These are phyloP conservation scores for Pichia manshurica DNA, from an alignment of 805 yeast genomes.

Conservation along the genomic window DNA sequence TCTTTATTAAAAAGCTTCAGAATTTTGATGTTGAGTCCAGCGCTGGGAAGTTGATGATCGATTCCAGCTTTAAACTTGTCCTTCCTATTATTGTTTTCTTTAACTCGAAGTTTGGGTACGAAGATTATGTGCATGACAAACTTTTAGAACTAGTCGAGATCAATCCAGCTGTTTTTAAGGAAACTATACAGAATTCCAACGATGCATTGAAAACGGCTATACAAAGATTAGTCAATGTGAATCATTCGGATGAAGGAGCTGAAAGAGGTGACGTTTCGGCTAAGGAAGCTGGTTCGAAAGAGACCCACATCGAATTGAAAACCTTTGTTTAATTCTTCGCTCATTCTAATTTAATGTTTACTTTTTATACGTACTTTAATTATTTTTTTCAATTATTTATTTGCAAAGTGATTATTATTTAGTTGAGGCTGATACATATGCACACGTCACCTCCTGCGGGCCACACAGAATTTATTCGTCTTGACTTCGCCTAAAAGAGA, in stretches of 20 bases:
- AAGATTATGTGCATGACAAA: slow-evolving; percentile 40
- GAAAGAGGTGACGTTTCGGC: neutral
- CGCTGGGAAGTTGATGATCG: slow-evolving; percentile 3
- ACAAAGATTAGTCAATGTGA: slow-evolving; percentile 38
- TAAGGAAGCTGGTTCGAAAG: slow-evolving; percentile 13
- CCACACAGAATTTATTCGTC: slow-evolving; percentile 14
- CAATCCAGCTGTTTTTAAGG: slow-evolving; percentile 44
- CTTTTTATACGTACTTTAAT: neutral
- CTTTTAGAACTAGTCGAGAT: slow-evolving; percentile 41
- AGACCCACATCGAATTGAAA: slow-evolving; percentile 46
- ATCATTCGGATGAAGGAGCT: slow-evolving; percentile 13
- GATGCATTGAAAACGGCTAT: slow-evolving; percentile 37
- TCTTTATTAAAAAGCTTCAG: slow-evolving; percentile 36
- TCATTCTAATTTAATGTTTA: neutral
- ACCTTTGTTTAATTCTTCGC: slow-evolving; percentile 34
- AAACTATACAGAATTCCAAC: slow-evolving; percentile 35
- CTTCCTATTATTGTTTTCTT: slow-evolving; percentile 32
- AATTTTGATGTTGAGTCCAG: slow-evolving; percentile 16
- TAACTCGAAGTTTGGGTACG: slow-evolving; percentile 22
- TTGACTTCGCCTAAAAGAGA: slow-evolving; percentile 10
- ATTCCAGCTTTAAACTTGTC: slow-evolving; percentile 27
- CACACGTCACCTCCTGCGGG: slow-evolving; percentile 4
- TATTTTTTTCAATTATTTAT: neutral
- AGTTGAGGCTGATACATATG: too few relatives aligned
- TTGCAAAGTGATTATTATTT: neutral